Base-by-base conservation (phyloP, 768 basidiomycete species). In the Mycena metata region DNA sequence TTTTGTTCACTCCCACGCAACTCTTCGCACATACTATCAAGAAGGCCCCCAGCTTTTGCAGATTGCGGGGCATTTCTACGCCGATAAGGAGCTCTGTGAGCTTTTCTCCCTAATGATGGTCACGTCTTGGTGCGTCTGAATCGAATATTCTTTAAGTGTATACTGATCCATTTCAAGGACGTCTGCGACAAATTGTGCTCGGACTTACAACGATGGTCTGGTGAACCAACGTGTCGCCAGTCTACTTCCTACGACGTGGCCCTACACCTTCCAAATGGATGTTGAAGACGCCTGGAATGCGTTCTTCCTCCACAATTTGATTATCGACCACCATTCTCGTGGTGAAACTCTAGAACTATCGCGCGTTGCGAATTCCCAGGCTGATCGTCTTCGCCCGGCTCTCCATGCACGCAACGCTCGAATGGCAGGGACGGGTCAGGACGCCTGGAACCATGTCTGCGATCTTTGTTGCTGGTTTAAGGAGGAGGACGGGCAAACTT, bases 391-490 rank as follows among this genome's bases (percentile, higher is more conserved):
- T 26, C 51, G 69, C 13, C 24, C 63, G 7, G 74, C 69, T 19
- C 66, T 80, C 9, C 56, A 72, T 19, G 71, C 41, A 11, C 64
- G 77, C 1, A 79, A 80, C 64, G 9, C 9, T 5, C 69, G 60
- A 2, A 75, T 78, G 69, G 70, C 64, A 23, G 75, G 76, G 0
- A 58, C 73, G 16, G 77, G 80, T 0, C 79, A 80, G 60, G 72
- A 75, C 36, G 74, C 67, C 12, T 79, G 76, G 76, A 74, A 65
- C 51, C 79, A 80, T 67, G 73, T 73, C 0, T 81, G 79, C 66
- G 60, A 77, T 39, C 45, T 68, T 0, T 80, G 79, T 66, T 75
- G 73, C 46, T 69, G 36, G 36, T 36, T 36, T 12, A 36, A 36
- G 36, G 36, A 36, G 6, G 36, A 36, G 36, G 36, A 36, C 36